phyloP scores from a whole-genome alignment of 1,139 yeast species.

The Candida sanyaensis region DNA sequence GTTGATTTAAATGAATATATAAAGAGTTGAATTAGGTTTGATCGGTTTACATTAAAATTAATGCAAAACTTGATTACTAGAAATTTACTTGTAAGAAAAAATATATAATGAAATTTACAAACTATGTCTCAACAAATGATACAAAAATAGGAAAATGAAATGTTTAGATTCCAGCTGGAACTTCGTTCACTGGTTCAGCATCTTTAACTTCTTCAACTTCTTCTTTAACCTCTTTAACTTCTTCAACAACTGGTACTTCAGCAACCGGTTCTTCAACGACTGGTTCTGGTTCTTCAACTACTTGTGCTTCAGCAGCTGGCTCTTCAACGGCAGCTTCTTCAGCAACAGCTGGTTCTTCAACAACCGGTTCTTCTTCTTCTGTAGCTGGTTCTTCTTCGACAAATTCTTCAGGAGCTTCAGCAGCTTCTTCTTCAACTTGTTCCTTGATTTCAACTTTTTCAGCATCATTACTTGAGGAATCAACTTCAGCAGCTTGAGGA shows the following conservation, averaged over 20 bases:
- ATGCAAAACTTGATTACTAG: not conserved
- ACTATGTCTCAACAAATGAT: not conserved
- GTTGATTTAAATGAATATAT: no score
- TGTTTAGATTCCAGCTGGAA: not conserved
- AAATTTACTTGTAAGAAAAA: not conserved
- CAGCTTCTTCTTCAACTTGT: not conserved
- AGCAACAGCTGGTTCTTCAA: not conserved
- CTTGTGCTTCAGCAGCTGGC: no score
- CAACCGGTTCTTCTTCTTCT: not conserved
- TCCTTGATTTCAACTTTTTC: conserved; percentile 4
- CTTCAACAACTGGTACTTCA: no score
- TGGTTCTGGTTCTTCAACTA: no score
- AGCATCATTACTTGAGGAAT: conserved; percentile 2
- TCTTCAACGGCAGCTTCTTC: not conserved
- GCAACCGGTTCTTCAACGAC: no score
- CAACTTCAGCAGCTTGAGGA: not conserved
- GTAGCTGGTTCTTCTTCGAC: not conserved
- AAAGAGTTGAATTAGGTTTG: no score
- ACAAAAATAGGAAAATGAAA: not conserved
- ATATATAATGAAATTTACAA: not conserved
- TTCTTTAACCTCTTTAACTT: no score
- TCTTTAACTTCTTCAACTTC: not conserved
- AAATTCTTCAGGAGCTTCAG: not conserved
- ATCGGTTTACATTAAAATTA: no score
- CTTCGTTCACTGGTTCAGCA: not conserved